These are phyloP conservation scores for Odonthalia washingtoniensis DNA, from an alignment of 31 red algal species.

Conservation along the genomic window DNA sequence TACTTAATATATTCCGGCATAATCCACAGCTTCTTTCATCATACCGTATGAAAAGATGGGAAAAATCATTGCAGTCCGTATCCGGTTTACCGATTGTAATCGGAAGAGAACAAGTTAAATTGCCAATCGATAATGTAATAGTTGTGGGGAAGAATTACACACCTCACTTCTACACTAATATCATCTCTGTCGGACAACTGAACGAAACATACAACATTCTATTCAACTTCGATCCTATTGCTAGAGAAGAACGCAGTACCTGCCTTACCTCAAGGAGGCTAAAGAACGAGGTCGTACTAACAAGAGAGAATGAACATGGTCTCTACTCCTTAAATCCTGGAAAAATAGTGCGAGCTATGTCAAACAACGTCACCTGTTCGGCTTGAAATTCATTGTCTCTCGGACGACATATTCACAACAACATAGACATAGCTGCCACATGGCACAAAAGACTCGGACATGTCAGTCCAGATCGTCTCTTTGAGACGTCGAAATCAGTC, in stretches of 20 bases:
- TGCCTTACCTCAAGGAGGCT: neutral
- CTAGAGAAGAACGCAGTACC: neutral
- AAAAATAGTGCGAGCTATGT: neutral
- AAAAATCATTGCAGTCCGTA: slow-evolving; percentile 21
- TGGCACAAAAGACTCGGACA: slow-evolving; percentile 44
- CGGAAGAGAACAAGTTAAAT: slow-evolving; percentile 32
- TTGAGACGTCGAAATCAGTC: neutral
- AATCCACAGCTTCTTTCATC: slow-evolving; percentile 45
- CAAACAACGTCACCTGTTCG: neutral
- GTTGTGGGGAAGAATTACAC: slow-evolving; percentile 38
- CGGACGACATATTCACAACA: slow-evolving; percentile 1
- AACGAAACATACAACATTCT: slow-evolving; percentile 1
- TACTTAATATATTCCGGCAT: slow-evolving; percentile 37
- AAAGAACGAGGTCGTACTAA: neutral
- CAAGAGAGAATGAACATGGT: slow-evolving; percentile 1
- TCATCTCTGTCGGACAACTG: slow-evolving; percentile 41
- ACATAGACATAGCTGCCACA: neutral
- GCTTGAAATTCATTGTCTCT: neutral
- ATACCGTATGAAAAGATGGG: slow-evolving; percentile 14
- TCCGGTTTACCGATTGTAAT: slow-evolving; percentile 25
- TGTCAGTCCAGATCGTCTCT: neutral
- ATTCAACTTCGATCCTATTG: slow-evolving; percentile 38
- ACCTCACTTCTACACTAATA: slow-evolving; percentile 30
- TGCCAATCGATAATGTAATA: slow-evolving; percentile 17
- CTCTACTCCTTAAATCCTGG: neutral